Evolutionary conservation across 192 early-diverging fungal species (phyloP), one percentile per base, ranked within the genome.

Genomic region (Powellomyces hirtus): DNA sequence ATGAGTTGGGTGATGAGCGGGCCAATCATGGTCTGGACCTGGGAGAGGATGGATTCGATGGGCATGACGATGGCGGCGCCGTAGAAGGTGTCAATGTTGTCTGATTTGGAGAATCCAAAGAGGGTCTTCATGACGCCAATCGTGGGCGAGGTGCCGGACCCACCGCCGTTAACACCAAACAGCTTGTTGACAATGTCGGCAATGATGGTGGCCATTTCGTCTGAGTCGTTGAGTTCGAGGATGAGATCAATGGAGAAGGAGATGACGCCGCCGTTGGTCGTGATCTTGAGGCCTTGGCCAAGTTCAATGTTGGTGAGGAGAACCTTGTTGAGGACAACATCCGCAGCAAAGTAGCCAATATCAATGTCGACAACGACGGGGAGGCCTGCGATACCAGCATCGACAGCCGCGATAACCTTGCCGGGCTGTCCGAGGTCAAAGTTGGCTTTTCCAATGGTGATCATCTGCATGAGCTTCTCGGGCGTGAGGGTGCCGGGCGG

Each of bases 101-200:
- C 72, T 14, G 22, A 22, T 18, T 38, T 31, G 29, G 63, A 66
- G 4, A 36, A 63, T 50, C 71, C 71, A 31, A 73, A 52, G 24
- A 42, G 26, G 1, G 61, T 24, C 24, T 59, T 53, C 24, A 24
- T 10, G 13, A 72, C n/a, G 26, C 53, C 71, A 29, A 59, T 27
- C 5, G 64, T 66, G 38, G 45, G 30, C 16, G 31, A n/a, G 7
- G 24, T 40, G 18, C 65, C 67, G 7, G 60, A 33, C 10, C 11
- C n/a, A n/a, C 11, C 40, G 10, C 40, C 40, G 31, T 27, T 30
- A 4, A 29, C 14, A 24, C 26, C 26, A 18, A 69, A 33, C 49
- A 71, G 33, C 20, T 65, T 34, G 68, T 71, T 52, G 27, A 66
- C 68, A 16, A 57, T 65, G 10, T 42, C 69, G 30, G 64, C 63